Conservation (phyloP, 768 basidiomycete genomes). For the Xanthoconium stramineum region DNA sequence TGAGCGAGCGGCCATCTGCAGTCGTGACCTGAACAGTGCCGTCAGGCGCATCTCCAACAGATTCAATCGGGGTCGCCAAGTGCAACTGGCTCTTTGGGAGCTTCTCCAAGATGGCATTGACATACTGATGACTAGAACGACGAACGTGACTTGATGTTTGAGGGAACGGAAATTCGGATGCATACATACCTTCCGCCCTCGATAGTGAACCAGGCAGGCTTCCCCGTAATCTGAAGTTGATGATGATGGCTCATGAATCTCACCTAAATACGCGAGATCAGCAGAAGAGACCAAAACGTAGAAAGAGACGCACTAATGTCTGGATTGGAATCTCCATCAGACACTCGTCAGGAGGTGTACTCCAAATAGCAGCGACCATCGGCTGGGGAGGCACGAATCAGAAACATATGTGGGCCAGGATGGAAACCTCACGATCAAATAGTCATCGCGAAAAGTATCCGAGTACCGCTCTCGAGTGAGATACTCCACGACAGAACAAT, state of each 20-base stretch:
- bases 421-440: slow-evolving; percentile 56
- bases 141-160: background rate
- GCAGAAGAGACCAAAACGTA: background rate
- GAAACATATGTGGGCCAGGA: background rate
- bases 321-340: slow-evolving; percentile 66
- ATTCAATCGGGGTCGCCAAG: slow-evolving; percentile 52
- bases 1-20: slow-evolving; percentile 38
- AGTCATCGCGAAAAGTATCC: slow-evolving; percentile 65
- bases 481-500: slow-evolving; percentile 52
- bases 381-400: slow-evolving; percentile 41
- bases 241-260: slow-evolving; percentile 75
- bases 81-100: slow-evolving; percentile 55
- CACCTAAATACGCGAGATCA: slow-evolving; percentile 35
- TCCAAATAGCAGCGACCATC: slow-evolving; percentile 82
- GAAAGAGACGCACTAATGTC: slow-evolving; percentile 46
- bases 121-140: slow-evolving; percentile 54
- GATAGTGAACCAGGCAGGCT: slow-evolving; percentile 71
- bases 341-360: slow-evolving; percentile 68
- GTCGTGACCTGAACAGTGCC: slow-evolving; percentile 45
- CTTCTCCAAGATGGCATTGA: slow-evolving; percentile 55
- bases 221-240: slow-evolving; percentile 65
- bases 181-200: slow-evolving; percentile 63
- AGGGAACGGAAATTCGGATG: background rate
- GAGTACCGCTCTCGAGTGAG: slow-evolving; percentile 64
- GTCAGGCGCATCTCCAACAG: slow-evolving; percentile 35